Evolutionary conservation across 441 rosid genomes (phyloP).

Genomic region (Monsonia emarginata): DNA sequence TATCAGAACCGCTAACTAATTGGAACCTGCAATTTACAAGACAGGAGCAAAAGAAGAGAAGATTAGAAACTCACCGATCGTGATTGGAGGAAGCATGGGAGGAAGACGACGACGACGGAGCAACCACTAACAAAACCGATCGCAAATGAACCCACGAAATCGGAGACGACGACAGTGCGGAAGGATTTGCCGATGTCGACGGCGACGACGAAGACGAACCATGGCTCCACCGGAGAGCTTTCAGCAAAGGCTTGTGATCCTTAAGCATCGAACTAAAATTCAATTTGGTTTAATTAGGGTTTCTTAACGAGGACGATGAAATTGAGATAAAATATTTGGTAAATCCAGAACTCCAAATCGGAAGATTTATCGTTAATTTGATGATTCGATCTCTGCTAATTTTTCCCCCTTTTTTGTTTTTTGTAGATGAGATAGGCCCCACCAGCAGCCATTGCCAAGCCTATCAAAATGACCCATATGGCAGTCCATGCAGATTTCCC

Average conservation of each 20-base stretch:
- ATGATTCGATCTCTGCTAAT: not conserved
- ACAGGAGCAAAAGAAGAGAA: slow-evolving; percentile 4
- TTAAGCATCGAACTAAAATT: not conserved
- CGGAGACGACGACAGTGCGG: slow-evolving; percentile 38
- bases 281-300: not conserved
- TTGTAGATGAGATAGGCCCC: slow-evolving; percentile 90
- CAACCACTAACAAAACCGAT: slow-evolving; percentile 70
- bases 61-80: slow-evolving; percentile 55
- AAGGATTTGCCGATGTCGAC: slow-evolving; percentile 29
- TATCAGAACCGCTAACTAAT: not conserved
- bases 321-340: not conserved
- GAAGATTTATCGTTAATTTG: too few species aligned
- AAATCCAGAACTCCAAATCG: not conserved
- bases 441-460: slow-evolving; percentile 66
- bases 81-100: slow-evolving; percentile 25
- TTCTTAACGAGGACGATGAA: not conserved
- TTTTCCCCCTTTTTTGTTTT: slow-evolving; percentile 16
- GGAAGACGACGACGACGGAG: slow-evolving; percentile 68
- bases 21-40: not conserved
- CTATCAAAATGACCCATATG: slow-evolving; percentile 72
- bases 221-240: slow-evolving; percentile 79
- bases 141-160: slow-evolving; percentile 89
- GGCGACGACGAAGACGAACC: slow-evolving; percentile 47
- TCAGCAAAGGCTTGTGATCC: slow-evolving; percentile 33
- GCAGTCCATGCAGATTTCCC: slow-evolving; percentile 76